A percentile compares a stretch with the other conserved stretches of the same genome.
Evolutionary conservation across 345 rosid species (phyloP).

Genomic region (Adansonia digitata): DNA sequence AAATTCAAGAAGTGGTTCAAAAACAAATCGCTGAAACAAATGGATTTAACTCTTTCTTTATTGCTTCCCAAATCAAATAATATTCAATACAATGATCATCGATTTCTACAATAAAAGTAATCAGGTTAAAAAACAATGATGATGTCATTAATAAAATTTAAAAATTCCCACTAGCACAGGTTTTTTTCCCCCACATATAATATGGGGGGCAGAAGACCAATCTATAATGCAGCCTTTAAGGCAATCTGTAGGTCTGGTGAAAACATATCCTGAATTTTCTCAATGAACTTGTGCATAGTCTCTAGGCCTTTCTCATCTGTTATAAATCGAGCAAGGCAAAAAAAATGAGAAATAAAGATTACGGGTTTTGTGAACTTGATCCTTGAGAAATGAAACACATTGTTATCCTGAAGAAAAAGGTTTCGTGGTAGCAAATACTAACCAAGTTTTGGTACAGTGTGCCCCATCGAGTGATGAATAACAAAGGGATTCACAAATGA

Average conservation of each 20-base stretch:
- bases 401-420: neutral
- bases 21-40: neutral
- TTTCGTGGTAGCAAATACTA: neutral
- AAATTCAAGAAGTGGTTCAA: neutral
- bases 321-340: neutral
- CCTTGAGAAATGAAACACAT: neutral
- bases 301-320: conserved; percentile 3
- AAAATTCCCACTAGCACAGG: neutral
- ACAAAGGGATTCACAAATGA: conserved; percentile 23
- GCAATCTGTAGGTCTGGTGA: neutral
- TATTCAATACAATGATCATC: neutral
- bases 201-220: neutral
- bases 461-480: conserved; percentile 19
- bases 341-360: neutral
- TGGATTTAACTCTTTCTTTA: neutral
- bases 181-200: neutral
- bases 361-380: neutral
- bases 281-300: neutral
- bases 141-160: neutral
- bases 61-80: neutral
- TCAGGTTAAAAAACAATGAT: neutral
- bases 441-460: conserved; percentile 22
- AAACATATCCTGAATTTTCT: conserved; percentile 4
- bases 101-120: neutral
- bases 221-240: conserved; percentile 4